Base-by-base conservation (phyloP, 1,284 basidiomycete species). In the Microbotryum saponariae region DNA sequence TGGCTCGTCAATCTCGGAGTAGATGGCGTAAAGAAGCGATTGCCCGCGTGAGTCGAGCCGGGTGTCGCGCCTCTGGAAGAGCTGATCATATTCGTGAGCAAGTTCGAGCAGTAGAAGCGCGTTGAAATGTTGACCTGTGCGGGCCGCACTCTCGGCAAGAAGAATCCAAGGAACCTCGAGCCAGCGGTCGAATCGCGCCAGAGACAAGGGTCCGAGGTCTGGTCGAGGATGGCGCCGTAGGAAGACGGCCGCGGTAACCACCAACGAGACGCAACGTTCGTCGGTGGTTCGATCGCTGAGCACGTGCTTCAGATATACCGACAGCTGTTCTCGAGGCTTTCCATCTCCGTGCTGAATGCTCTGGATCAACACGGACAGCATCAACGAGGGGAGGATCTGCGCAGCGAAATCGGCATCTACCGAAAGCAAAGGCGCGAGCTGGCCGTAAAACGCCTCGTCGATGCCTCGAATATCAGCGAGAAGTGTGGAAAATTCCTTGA, bases 1-100 rank as follows among this genome's bases (percentile, higher is more conserved):
- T 0, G 93, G 93, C 72, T 98, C 94, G 72, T 96, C 91, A 61
- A 98, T 91, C 72, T 91, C 89, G 65, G 84, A 85, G 74, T 97
- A 98, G 56, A 97, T 91, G 58, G 88, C 85, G 76, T 93, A 96
- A 51, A 97, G 78, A 42, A 92, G 80, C 50, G 82, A 77, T 73
- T 88, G 85, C 4, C 79, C 75, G 14, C 76, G 72, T 44, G 69
- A 50, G 55, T 72, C 66, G 31, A 42, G 42, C 27, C 51, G 44
- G 14, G 33, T 29, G 21, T 47, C 47, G 14, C 59, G 31, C 46
- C 58, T 50, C 45, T 65, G 47, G 21, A 67, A 63, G 63, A 72
- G 67, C 64, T 70, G 59, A 64, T 65, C 70, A 69, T 83, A 79
- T 63, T 90, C 88, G 12, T 79, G 77, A 0, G 83, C 84, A 20